These are phyloP conservation scores for Lachnellula occidentalis DNA, from an alignment of 2,329 filamentous ascomycete genomes.

Conservation along the genomic window DNA sequence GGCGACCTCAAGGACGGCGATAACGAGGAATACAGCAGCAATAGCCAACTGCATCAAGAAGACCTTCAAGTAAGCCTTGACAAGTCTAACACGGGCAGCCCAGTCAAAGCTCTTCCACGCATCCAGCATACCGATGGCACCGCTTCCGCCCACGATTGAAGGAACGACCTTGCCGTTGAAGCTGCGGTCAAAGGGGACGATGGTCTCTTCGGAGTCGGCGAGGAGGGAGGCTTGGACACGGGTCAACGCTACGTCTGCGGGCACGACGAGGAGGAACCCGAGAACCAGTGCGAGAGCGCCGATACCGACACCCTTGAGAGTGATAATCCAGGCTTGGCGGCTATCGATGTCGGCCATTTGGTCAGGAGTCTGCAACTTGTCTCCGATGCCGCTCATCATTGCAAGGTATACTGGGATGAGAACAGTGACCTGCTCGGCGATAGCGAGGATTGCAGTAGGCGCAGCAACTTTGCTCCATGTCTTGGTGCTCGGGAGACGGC, in stretches of 20 bases:
- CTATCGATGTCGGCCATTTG: slow-evolving; percentile 23
- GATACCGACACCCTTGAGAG: slow-evolving; percentile 43
- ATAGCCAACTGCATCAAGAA: slow-evolving; percentile 48
- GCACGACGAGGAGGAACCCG: slow-evolving; percentile 63
- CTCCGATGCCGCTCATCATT: slow-evolving; percentile 33
- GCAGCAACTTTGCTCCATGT: slow-evolving; percentile 63
- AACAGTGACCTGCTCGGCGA: slow-evolving; percentile 47
- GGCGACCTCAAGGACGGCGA: slow-evolving; percentile 48
- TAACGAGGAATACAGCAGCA: slow-evolving; percentile 40
- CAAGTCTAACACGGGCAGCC: slow-evolving; percentile 64
- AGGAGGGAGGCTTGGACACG: slow-evolving; percentile 86
- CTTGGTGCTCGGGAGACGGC: slow-evolving; percentile 57
- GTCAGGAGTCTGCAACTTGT: slow-evolving; percentile 7
- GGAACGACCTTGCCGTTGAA: slow-evolving; percentile 74
- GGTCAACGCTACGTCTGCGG: slow-evolving; percentile 68
- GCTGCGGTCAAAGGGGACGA: slow-evolving; percentile 85
- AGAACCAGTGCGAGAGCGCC: slow-evolving; percentile 43
- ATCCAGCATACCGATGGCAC: slow-evolving; percentile 65
- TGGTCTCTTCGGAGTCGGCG: slow-evolving; percentile 71
- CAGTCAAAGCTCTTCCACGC: slow-evolving; percentile 76
- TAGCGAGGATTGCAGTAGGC: slow-evolving; percentile 59
- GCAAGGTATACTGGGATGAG: slow-evolving; percentile 44
- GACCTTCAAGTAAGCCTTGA: slow-evolving; percentile 72
- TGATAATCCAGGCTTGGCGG: slow-evolving; percentile 35
- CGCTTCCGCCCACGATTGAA: slow-evolving; percentile 66